phyloP scores from a whole-genome alignment of 176 grass and related monocot genomes.

The Panicum miliaceum region DNA sequence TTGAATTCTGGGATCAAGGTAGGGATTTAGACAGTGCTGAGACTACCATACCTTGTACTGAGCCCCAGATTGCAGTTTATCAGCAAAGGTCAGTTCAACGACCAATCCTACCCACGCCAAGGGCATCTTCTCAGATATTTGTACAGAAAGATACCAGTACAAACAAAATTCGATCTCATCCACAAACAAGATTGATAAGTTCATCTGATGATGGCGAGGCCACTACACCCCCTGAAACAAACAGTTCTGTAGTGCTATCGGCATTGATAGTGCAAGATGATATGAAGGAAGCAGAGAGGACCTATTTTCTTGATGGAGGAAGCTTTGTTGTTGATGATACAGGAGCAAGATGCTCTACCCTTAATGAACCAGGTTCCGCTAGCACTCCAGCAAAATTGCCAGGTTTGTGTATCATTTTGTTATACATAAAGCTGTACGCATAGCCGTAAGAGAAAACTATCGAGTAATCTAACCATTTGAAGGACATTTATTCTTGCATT shows the following conservation, averaged over 20 bases:
- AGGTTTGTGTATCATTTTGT: constrained; percentile 52
- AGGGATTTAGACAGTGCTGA: constrained; percentile 30
- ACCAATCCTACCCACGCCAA: constrained; percentile 32
- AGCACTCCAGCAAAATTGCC: constrained; percentile 64
- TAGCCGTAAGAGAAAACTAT: not conserved
- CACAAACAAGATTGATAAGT: constrained; percentile 25
- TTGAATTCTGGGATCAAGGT: constrained; percentile 44
- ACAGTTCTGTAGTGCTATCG: constrained; percentile 18
- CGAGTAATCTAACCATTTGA: not conserved
- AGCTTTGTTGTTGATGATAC: constrained; percentile 55
- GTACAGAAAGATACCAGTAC: constrained; percentile 24
- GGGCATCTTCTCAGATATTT: constrained; percentile 39
- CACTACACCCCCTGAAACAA: constrained; percentile 45
- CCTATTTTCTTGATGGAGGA: constrained; percentile 40
- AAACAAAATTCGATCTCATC: constrained; percentile 39
- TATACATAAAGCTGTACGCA: not conserved
- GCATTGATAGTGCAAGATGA: constrained; percentile 32
- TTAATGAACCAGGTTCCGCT: constrained; percentile 56
- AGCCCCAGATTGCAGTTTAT: constrained; percentile 31
- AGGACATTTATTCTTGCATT: not conserved
- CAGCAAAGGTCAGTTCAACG: constrained; percentile 45
- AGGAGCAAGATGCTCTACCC: constrained; percentile 36
- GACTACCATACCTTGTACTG: constrained; percentile 41
- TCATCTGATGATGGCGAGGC: constrained; percentile 45
- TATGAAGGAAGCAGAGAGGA: constrained; percentile 36